Conservation (phyloP, 352 stramenopile genomes). For the Aphanomyces cochlioides region DNA sequence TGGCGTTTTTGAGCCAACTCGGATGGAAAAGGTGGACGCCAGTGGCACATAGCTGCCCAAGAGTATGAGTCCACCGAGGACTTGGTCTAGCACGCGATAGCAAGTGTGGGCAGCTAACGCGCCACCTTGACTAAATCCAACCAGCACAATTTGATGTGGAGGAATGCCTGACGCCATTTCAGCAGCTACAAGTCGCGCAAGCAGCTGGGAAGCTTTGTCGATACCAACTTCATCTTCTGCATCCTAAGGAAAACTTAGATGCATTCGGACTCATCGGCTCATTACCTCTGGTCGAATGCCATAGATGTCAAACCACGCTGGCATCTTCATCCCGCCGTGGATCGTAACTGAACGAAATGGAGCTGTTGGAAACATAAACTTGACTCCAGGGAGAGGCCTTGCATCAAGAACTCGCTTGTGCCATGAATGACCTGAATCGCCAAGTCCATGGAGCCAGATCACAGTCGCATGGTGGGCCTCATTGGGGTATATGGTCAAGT, state of each 20-base stretch:
- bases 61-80: slow-evolving; percentile 22
- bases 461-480: not conserved
- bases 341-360: slow-evolving; percentile 68
- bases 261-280: too few relatives aligned
- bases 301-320: slow-evolving; percentile 78
- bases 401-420: not conserved
- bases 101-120: slow-evolving; percentile 44
- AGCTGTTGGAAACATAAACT: slow-evolving; percentile 78
- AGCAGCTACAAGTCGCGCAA: slow-evolving; percentile 48
- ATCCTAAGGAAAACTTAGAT: slow-evolving; percentile 35
- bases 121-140: slow-evolving; percentile 77
- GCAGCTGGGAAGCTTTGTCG: slow-evolving; percentile 35
- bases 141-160: slow-evolving; percentile 59
- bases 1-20: not conserved
- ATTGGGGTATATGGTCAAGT: not conserved
- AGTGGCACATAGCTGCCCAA: slow-evolving; percentile 30
- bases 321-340: slow-evolving; percentile 78
- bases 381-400: slow-evolving; percentile 29
- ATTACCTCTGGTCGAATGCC: slow-evolving; percentile 38
- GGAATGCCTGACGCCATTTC: slow-evolving; percentile 36
- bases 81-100: slow-evolving; percentile 16
- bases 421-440: slow-evolving; percentile 20
- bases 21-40: slow-evolving; percentile 11
- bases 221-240: slow-evolving; percentile 71
- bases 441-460: slow-evolving; percentile 28